Evolutionary conservation across 192 early-diverging fungal species (phyloP).

Genomic region (Rhizophagus sp.): DNA sequence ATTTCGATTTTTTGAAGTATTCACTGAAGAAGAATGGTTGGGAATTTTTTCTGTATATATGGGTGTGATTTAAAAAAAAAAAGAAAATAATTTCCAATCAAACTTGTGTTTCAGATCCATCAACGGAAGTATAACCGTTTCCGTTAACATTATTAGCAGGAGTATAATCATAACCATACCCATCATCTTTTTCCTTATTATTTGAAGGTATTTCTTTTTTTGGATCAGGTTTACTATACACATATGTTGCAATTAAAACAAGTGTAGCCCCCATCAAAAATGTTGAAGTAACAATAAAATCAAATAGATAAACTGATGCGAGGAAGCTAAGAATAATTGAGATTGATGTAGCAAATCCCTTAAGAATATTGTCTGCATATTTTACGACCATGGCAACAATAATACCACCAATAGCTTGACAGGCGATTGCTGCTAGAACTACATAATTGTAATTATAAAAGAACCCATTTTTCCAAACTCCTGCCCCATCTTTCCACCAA

Average conservation of each 20-base stretch:
- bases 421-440: conserved; percentile 80
- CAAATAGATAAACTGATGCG: conserved; percentile 83
- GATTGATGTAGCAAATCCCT: conserved; percentile 98
- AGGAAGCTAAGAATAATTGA: conserved; percentile 91
- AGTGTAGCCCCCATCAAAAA: conserved; percentile 75
- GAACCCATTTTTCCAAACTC: conserved; percentile 77
- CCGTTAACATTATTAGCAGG: not conserved
- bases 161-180: not conserved
- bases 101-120: not conserved
- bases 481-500: conserved; percentile 71
- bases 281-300: conserved; percentile 65
- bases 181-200: not conserved
- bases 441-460: conserved; percentile 87
- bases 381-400: conserved; percentile 97
- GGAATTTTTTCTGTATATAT: not conserved
- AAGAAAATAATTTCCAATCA: not conserved
- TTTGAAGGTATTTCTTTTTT: not conserved
- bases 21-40: not conserved
- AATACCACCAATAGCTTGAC: conserved; percentile 90
- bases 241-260: conserved; percentile 77
- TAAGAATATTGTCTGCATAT: conserved; percentile 98
- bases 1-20: not conserved
- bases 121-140: not conserved
- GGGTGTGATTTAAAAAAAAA: not conserved
- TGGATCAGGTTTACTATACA: conserved; percentile 63